Evolutionary conservation across 148 eudicot species (phyloP), one percentile per base, ranked within the genome.

Genomic region (Silene latifolia): DNA sequence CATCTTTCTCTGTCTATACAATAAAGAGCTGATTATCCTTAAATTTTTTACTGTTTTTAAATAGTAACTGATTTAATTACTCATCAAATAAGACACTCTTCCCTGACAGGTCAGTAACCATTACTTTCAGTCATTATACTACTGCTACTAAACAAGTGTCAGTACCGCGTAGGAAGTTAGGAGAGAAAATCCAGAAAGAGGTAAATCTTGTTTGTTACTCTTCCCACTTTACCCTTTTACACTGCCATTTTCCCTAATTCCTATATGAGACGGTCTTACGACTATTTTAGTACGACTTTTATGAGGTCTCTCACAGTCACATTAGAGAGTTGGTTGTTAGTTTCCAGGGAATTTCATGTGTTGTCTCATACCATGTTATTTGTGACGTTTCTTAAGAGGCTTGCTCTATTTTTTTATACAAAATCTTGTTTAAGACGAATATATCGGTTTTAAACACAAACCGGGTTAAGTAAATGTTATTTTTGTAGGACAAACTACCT

Each of bases 61-160:
- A 32, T 57, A 4, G 27, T n/a, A n/a, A n/a, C 24, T 18, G 29
- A 66, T 27, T 54, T 56, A 67, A 10, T 48, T 13, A 23, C 25
- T 63, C 68, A 71, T 25, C 4, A 27, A 27, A 39, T 4, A 63
- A 39, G 53, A 39, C 47, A 70, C 51, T 42, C 32, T 19, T 70
- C 44, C 27, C 77, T 78, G 81, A 73, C 81, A 78, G 68, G 81
- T 73, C 68, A 79, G 74, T 79, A 62, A 75, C 72, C 32, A 75
- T 80, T 78, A 59, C 71, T 80, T 70, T 75, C 76, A 24, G 35
- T 14, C 44, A 46, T 79, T 35, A 62, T 39, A 74, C 7, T 0
- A 20, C 66, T 59, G 51, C 44, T 10, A 72, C 63, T 72, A 27
- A 62, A 48, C 18, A 51, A 25, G 53, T 66, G 78, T 67, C 25